Evolutionary conservation across 1,284 basidiomycete species (phyloP).

Genomic region (Tremellales sp.): DNA sequence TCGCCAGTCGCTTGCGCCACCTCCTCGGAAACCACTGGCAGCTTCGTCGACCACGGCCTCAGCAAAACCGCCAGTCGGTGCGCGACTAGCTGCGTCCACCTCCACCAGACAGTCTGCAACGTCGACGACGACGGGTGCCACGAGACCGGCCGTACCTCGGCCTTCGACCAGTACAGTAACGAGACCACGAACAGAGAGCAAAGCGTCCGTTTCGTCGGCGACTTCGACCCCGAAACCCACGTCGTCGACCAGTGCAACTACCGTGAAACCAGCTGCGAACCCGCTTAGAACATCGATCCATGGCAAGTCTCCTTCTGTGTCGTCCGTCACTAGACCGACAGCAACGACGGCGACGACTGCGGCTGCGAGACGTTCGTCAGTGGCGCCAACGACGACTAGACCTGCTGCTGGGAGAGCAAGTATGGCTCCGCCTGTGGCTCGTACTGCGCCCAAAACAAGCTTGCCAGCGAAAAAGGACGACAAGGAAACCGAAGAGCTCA

Average conservation of each 20-base stretch:
- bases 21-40: neutral
- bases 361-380: too few relatives aligned
- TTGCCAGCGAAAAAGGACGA: conserved; percentile 4
- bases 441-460: neutral
- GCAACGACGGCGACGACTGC: conserved; percentile 11
- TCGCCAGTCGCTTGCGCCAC: neutral
- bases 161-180: too few relatives aligned
- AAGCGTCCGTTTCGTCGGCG: too few relatives aligned
- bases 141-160: too few relatives aligned
- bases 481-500: conserved; percentile 13
- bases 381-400: conserved; percentile 2
- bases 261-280: neutral
- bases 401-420: conserved; percentile 3
- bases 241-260: conserved; percentile 1
- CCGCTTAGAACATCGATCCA: neutral
- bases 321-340: conserved; percentile 8
- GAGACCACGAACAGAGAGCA: too few relatives aligned
- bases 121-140: too few relatives aligned
- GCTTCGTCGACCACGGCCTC: neutral
- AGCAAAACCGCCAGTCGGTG: too few relatives aligned
- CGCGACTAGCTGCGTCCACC: too few relatives aligned
- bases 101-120: too few relatives aligned
- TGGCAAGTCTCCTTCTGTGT: neutral
- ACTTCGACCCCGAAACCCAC: conserved; percentile 4
- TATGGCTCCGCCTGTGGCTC: conserved; percentile 9